Conservation (phyloP, 257 asterid genomes). For the Solanum peruvianum region DNA sequence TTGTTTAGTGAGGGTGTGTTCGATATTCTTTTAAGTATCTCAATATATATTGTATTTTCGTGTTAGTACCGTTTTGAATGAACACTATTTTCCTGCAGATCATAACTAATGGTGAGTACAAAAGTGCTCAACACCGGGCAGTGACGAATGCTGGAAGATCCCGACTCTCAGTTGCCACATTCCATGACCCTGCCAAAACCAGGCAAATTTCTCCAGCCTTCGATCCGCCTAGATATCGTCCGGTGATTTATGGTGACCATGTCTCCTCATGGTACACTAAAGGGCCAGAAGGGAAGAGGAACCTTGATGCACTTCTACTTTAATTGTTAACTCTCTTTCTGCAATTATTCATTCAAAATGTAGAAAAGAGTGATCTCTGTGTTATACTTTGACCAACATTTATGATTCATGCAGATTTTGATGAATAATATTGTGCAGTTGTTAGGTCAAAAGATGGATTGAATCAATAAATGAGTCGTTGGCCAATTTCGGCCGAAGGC, state of each 20-base stretch:
- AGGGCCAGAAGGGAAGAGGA: slow-evolving; percentile 84
- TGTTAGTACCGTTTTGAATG: background rate
- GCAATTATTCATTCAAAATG: background rate
- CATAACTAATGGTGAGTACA: slow-evolving; percentile 68
- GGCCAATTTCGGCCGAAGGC: background rate
- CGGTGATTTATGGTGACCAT: slow-evolving; percentile 60
- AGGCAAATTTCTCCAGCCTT: slow-evolving; percentile 43
- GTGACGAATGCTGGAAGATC: slow-evolving; percentile 50
- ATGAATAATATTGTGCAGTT: background rate
- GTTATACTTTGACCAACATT: background rate
- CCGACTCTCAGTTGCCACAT: slow-evolving; percentile 79
- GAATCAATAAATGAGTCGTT: background rate
- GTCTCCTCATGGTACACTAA: slow-evolving; percentile 79
- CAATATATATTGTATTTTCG: background rate
- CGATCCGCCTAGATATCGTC: slow-evolving; percentile 48
- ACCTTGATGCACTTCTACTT: slow-evolving; percentile 62
- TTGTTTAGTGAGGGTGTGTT: background rate
- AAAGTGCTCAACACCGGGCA: slow-evolving; percentile 75
- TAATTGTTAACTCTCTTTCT: background rate
- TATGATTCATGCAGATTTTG: background rate
- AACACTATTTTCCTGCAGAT: slow-evolving; percentile 25
- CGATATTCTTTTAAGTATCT: background rate
- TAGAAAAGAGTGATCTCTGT: background rate
- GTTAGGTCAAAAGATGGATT: background rate
- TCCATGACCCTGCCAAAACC: slow-evolving; percentile 77